Evolutionary conservation across 2,329 filamentous ascomycete genomes (phyloP).

Genomic region (Phialophora tarda): DNA sequence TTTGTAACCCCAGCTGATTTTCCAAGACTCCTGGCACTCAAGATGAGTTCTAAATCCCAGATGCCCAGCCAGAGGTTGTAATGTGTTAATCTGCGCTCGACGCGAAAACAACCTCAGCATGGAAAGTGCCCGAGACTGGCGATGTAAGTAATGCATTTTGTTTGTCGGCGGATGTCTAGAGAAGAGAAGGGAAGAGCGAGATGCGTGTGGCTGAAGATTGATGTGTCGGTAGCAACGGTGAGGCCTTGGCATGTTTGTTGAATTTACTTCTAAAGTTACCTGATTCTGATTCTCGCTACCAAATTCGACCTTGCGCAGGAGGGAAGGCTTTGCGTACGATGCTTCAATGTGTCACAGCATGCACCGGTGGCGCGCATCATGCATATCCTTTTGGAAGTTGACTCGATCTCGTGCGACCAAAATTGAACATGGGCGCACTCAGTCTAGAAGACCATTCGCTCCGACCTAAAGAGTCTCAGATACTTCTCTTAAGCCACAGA

Average conservation of each 20-base stretch:
- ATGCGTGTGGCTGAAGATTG: neutral
- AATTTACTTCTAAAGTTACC: neutral
- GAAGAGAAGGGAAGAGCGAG: slow-evolving; percentile 17
- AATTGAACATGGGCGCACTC: neutral
- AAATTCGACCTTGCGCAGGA: neutral
- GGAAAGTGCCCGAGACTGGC: slow-evolving; percentile 33
- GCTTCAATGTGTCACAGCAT: neutral
- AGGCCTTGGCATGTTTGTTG: slow-evolving; percentile 22
- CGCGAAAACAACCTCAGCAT: slow-evolving; percentile 39
- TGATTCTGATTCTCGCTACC: neutral
- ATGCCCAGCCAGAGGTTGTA: slow-evolving; percentile 41
- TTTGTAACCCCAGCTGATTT: slow-evolving; percentile 42
- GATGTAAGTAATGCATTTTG: slow-evolving; percentile 37
- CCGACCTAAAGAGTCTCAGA: neutral
- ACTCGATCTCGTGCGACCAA: neutral
- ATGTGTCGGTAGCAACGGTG: neutral
- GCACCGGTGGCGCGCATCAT: neutral
- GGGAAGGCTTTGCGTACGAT: neutral
- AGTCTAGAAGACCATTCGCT: neutral
- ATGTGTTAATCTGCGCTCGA: slow-evolving; percentile 35
- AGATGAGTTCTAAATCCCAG: slow-evolving; percentile 40
- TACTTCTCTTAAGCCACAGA: neutral
- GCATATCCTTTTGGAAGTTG: slow-evolving; percentile 1
- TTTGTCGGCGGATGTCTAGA: slow-evolving; percentile 34
- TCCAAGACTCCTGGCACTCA: slow-evolving; percentile 42